Evolutionary conservation across 305 asterid species (phyloP), one percentile per base, ranked within the genome.

Genomic region (Fraxinus baroniana): DNA sequence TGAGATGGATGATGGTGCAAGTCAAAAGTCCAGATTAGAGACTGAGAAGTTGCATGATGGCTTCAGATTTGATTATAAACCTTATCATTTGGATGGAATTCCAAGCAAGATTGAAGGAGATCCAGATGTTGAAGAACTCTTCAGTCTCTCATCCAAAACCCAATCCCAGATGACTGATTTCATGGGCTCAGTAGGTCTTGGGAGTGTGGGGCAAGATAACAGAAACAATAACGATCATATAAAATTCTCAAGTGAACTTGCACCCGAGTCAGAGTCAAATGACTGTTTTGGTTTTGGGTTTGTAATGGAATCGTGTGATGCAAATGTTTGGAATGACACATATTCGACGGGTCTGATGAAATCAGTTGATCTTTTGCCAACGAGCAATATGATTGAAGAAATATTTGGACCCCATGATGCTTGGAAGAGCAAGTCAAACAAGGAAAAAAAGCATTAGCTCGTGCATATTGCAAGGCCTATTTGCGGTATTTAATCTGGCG

Each of bases 381-480:
- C 88, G 7, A 80, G 84, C 83, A 82, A 83, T 86, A 85, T 87
- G 83, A 84, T 87, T 52, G 89, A 87, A 24, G 88, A 87, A 83
- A 80, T 87, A 10, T 85, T 87, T 28, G 89, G 89, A 52, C 82
- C 87, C 46, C 77, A 57, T 26, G 30, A 77, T 28, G 22, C 83
- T 39, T 77, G 86, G 66, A 82, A 82, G 70, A 81, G 72, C 24
- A 37, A 82, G 18, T 66, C 74, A 66, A 28, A 66, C 8, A 12
- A 66, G 15, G 74, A 66, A 28, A 66, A 64, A 28, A 66, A 66
- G 7, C 74, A 28, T 26, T 66, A 66, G 36, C 18, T 26, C 22
- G 72, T 22, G 35, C 18, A 26, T 66, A 62, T 26, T 5, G 12
- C 18, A 3, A 24, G 26, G 36, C 37, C 74, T 66, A 12, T 24